Percentiles rank a stretch among this genome's conserved stretches.
Conservation (phyloP, 75 land plant species). For the Pinus albicaulis region DNA sequence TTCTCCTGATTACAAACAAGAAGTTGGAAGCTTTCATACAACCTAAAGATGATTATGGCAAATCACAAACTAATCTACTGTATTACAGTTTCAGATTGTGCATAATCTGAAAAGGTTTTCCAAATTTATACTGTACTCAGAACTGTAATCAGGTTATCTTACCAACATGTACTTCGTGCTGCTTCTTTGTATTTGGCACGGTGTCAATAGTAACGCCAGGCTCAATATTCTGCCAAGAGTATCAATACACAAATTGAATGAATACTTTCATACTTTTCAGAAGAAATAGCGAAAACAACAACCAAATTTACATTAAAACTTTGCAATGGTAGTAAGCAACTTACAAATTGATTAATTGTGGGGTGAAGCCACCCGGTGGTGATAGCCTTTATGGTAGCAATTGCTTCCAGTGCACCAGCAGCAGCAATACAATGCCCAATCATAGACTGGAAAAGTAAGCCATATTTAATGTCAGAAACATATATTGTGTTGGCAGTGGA, state of each 20-base stretch:
- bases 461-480: neutral
- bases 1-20: too few species aligned
- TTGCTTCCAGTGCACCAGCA: constrained; percentile 64
- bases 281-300: neutral
- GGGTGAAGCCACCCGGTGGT: constrained; percentile 67
- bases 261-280: neutral
- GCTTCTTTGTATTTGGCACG: constrained; percentile 53
- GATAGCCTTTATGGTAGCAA: constrained; percentile 59
- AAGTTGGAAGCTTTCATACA: too few species aligned
- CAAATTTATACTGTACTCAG: neutral
- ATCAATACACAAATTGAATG: neutral
- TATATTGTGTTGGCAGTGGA: neutral
- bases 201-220: constrained; percentile 50
- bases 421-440: constrained; percentile 64
- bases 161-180: constrained; percentile 61
- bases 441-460: constrained; percentile 38
- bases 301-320: neutral
- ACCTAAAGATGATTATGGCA: neutral
- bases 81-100: neutral
- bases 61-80: neutral
- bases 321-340: neutral
- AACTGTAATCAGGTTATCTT: constrained; percentile 11
- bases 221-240: constrained; percentile 40
- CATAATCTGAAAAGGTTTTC: neutral
- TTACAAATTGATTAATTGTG: constrained; percentile 55